Conservation (phyloP, 805 yeast species). For the Candida insectorum region DNA sequence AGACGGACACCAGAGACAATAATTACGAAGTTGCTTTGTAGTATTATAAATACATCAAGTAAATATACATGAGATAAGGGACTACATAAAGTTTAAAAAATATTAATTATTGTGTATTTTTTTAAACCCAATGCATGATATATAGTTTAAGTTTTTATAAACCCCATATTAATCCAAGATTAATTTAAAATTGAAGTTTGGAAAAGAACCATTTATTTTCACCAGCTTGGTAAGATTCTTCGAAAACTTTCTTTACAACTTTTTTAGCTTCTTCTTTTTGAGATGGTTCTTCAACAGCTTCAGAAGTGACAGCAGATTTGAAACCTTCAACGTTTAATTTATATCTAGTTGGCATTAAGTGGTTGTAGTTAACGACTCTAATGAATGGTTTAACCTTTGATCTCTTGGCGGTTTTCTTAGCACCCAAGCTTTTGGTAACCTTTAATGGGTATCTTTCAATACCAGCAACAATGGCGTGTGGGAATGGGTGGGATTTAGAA, state of each 20-base stretch:
- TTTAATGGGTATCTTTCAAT: constrained; percentile 97
- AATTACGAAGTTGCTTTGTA: no score
- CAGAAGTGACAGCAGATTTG: constrained; percentile 88
- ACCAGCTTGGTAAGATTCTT: constrained; percentile 99
- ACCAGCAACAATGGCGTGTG: constrained; percentile 99
- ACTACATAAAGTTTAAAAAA: constrained; percentile 11
- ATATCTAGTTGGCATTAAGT: constrained; percentile 99
- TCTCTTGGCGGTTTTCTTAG: constrained; percentile 95
- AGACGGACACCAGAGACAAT: background rate
- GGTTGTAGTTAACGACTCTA: constrained; percentile 99
- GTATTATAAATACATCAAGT: constrained; percentile 16
- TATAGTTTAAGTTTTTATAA: constrained; percentile 6
- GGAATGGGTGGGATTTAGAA: constrained; percentile 97
- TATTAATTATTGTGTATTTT: constrained; percentile 18
- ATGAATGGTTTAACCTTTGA: constrained; percentile 98
- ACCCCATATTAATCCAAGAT: constrained; percentile 5
- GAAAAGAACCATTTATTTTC: constrained; percentile 99
- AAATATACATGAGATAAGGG: constrained; percentile 14
- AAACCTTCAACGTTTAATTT: constrained; percentile 93
- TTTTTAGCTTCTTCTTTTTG: constrained; percentile 99
- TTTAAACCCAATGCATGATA: constrained; percentile 22
- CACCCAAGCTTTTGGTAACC: constrained; percentile 92
- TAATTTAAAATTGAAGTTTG: constrained; percentile 81
- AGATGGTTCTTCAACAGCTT: constrained; percentile 94
- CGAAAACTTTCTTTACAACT: constrained; percentile 98